Evolutionary conservation across 2,329 filamentous ascomycete species (phyloP), one percentile per base, ranked within the genome.

Genomic region (Hansfordia pulvinata): DNA sequence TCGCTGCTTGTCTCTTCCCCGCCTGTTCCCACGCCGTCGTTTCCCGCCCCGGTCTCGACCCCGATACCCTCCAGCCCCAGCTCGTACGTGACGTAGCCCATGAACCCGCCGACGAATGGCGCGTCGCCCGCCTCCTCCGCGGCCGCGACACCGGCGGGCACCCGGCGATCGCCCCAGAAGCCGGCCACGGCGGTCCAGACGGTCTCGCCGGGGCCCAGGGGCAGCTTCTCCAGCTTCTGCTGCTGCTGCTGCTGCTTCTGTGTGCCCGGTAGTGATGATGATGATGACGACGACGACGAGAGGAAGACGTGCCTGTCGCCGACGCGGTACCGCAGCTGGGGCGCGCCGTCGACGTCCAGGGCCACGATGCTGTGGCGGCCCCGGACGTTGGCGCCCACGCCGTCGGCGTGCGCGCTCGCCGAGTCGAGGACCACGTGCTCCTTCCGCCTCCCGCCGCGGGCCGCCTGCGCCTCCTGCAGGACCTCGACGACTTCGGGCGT

Each of bases 31-130:
- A n/a, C n/a, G n/a, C n/a, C n/a, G n/a, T n/a, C n/a, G n/a, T n/a
- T n/a, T n/a, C n/a, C n/a, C n/a, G n/a, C n/a, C n/a, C n/a, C n/a
- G n/a, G n/a, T n/a, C 19, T 50, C 40, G 13, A 78, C 56, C 26
- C 57, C 50, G 28, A 74, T 73, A 11, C 63, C 71, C 36, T 63
- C 58, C 2, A 92, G 56, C 0, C 83, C 82, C 45, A 85, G 71
- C 48, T 93, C 85, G 33, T 93, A 93, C 0, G 81, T 84, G 26
- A 84, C 66, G 41, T 78, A 92, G 0, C 85, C 85, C 53, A 93
- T 71, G 32, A 93, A 75, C 0, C 85, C 85, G 27, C 83, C 85
- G 51, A 81, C 72, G 45, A 93, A 93, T 0, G 80, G 68, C 1
- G 54, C 53, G 16, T 43, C 30, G 7, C 40, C 31, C n/a, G n/a